Percentiles rank a stretch among this genome's conserved stretches.
phyloP scores from a whole-genome alignment of 2,329 filamentous ascomycete genomes.

The Penicillium sp. region DNA sequence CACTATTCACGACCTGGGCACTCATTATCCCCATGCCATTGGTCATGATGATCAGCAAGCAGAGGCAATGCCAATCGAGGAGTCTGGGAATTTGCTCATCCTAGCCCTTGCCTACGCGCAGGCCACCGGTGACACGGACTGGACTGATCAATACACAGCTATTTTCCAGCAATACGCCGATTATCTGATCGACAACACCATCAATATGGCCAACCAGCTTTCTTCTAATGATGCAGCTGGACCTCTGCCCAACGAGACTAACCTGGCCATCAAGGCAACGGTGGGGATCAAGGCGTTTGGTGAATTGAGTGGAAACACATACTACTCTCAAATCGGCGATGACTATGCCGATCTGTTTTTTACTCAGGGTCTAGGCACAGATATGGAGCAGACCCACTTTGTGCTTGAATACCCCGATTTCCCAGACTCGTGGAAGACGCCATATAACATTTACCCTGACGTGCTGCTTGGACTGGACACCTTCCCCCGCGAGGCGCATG shows the following conservation, averaged over 20 bases:
- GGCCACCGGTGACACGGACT: slow-evolving; percentile 40
- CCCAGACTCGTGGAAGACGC: slow-evolving; percentile 35
- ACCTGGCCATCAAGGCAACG: slow-evolving; percentile 49
- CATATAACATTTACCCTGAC: slow-evolving; percentile 47
- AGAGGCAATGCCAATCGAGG: slow-evolving; percentile 46
- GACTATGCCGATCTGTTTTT: slow-evolving; percentile 39
- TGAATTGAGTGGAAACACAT: slow-evolving; percentile 34
- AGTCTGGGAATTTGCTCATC: slow-evolving; percentile 43
- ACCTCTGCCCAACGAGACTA: slow-evolving; percentile 45
- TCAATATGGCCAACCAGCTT: slow-evolving; percentile 42
- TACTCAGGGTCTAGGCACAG: slow-evolving; percentile 34
- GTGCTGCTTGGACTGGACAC: slow-evolving; percentile 39
- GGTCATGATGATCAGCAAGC: slow-evolving; percentile 41
- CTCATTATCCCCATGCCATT: slow-evolving; percentile 42
- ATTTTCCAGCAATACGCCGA: slow-evolving; percentile 42
- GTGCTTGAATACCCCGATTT: slow-evolving; percentile 40
- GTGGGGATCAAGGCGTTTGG: slow-evolving; percentile 50
- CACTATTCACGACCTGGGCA: slow-evolving; percentile 44
- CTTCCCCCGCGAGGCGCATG: slow-evolving; percentile 37
- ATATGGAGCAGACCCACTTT: slow-evolving; percentile 40
- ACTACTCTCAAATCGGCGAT: slow-evolving; percentile 39
- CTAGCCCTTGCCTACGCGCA: slow-evolving; percentile 39
- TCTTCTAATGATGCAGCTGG: slow-evolving; percentile 47
- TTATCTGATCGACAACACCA: slow-evolving; percentile 41
- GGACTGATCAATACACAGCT: slow-evolving; percentile 35